phyloP scores from a whole-genome alignment of 805 yeast species.

The Lipomyces chichibuensis region DNA sequence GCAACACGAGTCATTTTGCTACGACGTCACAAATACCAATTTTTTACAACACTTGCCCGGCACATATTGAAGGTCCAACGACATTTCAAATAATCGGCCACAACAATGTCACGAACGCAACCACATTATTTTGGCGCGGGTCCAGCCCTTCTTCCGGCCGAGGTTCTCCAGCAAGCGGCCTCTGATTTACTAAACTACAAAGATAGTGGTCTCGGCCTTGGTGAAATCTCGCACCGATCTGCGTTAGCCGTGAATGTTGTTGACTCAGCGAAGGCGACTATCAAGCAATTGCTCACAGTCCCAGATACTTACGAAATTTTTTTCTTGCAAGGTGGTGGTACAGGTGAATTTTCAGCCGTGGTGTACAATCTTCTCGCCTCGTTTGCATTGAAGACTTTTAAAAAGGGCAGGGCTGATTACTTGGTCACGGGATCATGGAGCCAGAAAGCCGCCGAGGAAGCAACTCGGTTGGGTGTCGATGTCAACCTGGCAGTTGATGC shows the following conservation, averaged over 20 bases:
- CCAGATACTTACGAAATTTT: slow-evolving; percentile 95
- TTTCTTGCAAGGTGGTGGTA: slow-evolving; percentile 97
- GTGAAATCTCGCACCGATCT: slow-evolving; percentile 96
- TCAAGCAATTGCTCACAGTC: slow-evolving; percentile 65
- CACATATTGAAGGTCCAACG: too few relatives aligned
- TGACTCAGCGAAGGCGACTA: slow-evolving; percentile 70
- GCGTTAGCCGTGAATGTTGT: slow-evolving; percentile 76
- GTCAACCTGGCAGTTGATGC: slow-evolving; percentile 70
- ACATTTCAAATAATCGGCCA: neutral
- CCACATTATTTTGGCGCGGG: slow-evolving; percentile 91
- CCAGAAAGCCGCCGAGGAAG: slow-evolving; percentile 83
- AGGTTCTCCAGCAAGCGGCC: slow-evolving; percentile 86
- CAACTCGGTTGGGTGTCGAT: slow-evolving; percentile 76
- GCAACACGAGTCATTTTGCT: too few relatives aligned
- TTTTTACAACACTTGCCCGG: too few relatives aligned
- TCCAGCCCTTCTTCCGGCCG: slow-evolving; percentile 87
- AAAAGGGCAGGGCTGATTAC: slow-evolving; percentile 80
- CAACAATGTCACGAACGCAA: slow-evolving; percentile 1
- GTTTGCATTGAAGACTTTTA: slow-evolving; percentile 70
- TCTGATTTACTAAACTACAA: slow-evolving; percentile 74
- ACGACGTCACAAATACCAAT: too few relatives aligned
- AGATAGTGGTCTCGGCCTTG: slow-evolving; percentile 77
- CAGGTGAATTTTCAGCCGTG: slow-evolving; percentile 89
- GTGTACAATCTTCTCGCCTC: slow-evolving; percentile 81
- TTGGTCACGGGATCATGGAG: slow-evolving; percentile 95